These are phyloP conservation scores for Arthroderma sp. DNA, from an alignment of 2,329 filamentous ascomycete species.

Conservation along the genomic window DNA sequence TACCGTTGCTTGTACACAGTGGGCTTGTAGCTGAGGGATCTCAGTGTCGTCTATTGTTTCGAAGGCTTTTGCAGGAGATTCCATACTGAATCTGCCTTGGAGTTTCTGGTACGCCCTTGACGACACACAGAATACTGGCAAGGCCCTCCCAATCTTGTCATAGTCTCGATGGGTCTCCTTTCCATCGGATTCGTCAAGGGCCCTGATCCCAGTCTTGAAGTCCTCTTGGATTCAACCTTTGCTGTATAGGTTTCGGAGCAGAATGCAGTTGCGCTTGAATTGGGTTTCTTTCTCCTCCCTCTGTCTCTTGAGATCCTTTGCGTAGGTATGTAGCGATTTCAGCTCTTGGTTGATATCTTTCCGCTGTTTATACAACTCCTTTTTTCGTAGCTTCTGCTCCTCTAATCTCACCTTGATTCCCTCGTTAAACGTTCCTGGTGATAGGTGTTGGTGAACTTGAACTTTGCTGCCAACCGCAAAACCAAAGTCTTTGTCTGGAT, in stretches of 20 bases:
- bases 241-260: constrained; percentile 44
- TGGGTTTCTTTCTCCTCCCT: too few species aligned
- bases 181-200: constrained; percentile 41
- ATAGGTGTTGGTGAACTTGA: constrained; percentile 2
- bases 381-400: too few species aligned
- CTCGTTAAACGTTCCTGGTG: constrained; percentile 7
- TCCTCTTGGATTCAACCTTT: constrained; percentile 43
- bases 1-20: constrained; percentile 47
- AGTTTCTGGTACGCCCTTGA: constrained; percentile 51
- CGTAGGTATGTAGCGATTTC: too few species aligned
- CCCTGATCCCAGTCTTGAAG: constrained; percentile 47
- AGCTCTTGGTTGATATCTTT: too few species aligned
- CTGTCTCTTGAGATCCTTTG: too few species aligned
- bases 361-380: too few species aligned
- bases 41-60: constrained; percentile 41
- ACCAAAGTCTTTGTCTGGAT: too few species aligned
- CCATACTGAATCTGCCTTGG: constrained; percentile 40
- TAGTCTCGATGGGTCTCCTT: constrained; percentile 43
- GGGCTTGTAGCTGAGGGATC: constrained; percentile 44
- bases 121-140: constrained; percentile 54
- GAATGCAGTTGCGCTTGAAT: constrained; percentile 32
- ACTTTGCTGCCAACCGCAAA: too few species aligned
- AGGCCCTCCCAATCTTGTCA: constrained; percentile 38
- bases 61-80: constrained; percentile 42
- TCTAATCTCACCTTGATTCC: too few species aligned